Evolutionary conservation across 2,329 filamentous ascomycete species (phyloP).

Genomic region (Epicoccum sorghinum): DNA sequence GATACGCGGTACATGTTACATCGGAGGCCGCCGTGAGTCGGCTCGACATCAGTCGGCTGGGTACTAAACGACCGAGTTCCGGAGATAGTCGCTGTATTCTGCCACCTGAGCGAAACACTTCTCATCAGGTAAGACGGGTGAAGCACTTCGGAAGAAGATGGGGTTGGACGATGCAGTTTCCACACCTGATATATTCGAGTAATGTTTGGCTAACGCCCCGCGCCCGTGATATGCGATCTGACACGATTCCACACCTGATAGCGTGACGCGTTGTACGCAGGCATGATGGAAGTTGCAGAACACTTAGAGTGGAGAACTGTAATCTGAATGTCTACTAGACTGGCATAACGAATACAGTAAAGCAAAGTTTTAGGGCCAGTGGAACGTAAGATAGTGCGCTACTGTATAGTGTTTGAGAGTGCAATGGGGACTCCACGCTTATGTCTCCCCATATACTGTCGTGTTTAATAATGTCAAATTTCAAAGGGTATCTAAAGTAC

Average conservation of each 20-base stretch:
- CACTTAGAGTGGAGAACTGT: too few species aligned
- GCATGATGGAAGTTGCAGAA: too few species aligned
- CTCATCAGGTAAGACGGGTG: slow-evolving; percentile 10
- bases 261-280: slow-evolving; percentile 3
- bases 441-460: background rate
- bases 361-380: too few species aligned
- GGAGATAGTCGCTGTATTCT: background rate
- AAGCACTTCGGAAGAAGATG: too few species aligned
- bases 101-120: slow-evolving; percentile 3
- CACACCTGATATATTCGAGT: slow-evolving; percentile 13
- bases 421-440: background rate
- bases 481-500: slow-evolving; percentile 17
- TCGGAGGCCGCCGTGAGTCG: background rate
- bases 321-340: too few species aligned
- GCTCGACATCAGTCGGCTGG: too few species aligned
- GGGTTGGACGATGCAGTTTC: background rate
- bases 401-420: too few species aligned
- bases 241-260: slow-evolving; percentile 18
- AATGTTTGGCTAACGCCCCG: slow-evolving; percentile 7
- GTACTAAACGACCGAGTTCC: background rate
- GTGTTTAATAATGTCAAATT: background rate
- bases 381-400: too few species aligned
- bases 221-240: background rate
- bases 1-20: too few species aligned
- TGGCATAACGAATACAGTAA: too few species aligned